Base-by-base conservation (phyloP, 202 grass and related monocot genomes). In the Eragrostis tef region DNA sequence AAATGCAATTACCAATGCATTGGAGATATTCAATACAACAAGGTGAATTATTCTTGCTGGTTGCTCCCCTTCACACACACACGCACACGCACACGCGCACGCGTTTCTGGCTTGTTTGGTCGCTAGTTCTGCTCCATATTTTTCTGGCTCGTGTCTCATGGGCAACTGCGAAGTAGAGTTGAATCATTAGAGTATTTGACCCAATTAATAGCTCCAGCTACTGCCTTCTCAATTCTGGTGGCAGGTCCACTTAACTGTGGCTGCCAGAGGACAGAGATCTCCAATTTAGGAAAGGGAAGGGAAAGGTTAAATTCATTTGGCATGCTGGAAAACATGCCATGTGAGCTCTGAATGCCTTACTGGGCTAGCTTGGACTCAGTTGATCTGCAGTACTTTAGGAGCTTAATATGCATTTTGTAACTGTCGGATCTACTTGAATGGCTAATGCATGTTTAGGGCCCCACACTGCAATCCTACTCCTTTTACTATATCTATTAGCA, bases 1-100 rank as follows among this genome's bases (percentile, higher is more conserved):
- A 21, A 97, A 97, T 84, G 92, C 94, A 50, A 94, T 97, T 53
- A 97, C 94, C 64, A 97, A 97, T 66, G 92, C 92, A 19, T 86
- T 97, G 53, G 94, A 97, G 58, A 97, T 97, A 83, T 97, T 91
- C 64, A 82, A 94, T 79, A 89, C 84, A 73, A 62, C 90, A 47
- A 94, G 91, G 94, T 97, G 85, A 86, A 39, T 43, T 26, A 78
- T 34, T 34, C 16, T 48, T 11, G 8, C 14, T 49, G 9, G 31
- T 34, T 12, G 14, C 16, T 57, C 21, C 34, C 5, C 5, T 4
- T 67, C 41, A 42, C 66, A 50, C 13, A 41, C 57, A 22, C 42
- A 67, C n/a, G n/a, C n/a, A n/a, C n/a, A n/a, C n/a, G n/a, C n/a
- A n/a, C n/a, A n/a, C n/a, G n/a, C n/a, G n/a, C n/a, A n/a, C n/a